A percentile compares a stretch with the other conserved stretches of the same genome.
phyloP scores from a whole-genome alignment of 352 stramenopile genomes.

The Blastocystis hominis region DNA sequence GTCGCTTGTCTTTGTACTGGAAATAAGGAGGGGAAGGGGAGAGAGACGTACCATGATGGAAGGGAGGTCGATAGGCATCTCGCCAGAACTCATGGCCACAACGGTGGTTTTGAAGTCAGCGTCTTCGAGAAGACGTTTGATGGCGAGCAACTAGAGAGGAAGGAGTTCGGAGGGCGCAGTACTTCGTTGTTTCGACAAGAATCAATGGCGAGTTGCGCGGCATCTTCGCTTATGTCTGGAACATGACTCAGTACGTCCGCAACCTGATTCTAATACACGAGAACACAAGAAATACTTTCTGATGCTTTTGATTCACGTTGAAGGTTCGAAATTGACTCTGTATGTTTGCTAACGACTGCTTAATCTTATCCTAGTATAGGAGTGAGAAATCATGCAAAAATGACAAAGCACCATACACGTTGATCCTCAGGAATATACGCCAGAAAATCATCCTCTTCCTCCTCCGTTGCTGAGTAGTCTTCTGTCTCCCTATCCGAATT shows the following conservation, averaged over 20 bases:
- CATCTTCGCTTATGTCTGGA: neutral
- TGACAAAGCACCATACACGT: neutral
- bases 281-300: neutral
- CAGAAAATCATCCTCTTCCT: neutral
- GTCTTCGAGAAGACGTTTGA: conserved; percentile 41
- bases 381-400: neutral
- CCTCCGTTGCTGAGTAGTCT: neutral
- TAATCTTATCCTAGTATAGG: neutral
- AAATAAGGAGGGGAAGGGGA: neutral
- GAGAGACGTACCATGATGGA: neutral
- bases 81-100: neutral
- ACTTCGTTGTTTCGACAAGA: conserved; percentile 45
- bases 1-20: neutral
- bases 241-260: neutral
- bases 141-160: conserved; percentile 9
- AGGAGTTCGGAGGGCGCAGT: neutral
- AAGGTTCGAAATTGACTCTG: conserved; percentile 12
- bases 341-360: neutral
- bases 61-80: neutral
- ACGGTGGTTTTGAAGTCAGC: neutral
- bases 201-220: conserved; percentile 25
- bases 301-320: conserved; percentile 14
- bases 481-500: neutral
- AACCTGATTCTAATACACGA: neutral
- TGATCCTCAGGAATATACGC: conserved; percentile 19